These are phyloP conservation scores for Skeletonema marinoi DNA, from an alignment of 108 stramenopile species.

Conservation along the genomic window DNA sequence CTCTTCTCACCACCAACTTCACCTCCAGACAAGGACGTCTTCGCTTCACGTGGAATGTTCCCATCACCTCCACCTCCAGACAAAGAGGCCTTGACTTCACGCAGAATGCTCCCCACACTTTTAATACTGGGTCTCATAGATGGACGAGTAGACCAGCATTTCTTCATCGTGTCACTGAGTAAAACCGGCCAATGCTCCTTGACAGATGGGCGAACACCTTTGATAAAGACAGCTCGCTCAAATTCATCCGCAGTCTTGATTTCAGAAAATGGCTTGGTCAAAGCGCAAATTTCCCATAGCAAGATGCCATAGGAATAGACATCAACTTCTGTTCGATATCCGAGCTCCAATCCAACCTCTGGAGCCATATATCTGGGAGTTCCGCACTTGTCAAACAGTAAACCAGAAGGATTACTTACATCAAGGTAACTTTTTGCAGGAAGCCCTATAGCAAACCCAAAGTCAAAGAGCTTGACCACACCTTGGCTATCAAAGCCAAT, in stretches of 20 bases:
- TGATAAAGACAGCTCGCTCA: slow-evolving; percentile 32
- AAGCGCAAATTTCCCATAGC: slow-evolving; percentile 54
- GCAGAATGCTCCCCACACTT: slow-evolving; percentile 25
- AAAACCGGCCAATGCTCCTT: slow-evolving; percentile 31
- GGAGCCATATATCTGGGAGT: slow-evolving; percentile 47
- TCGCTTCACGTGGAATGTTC: not conserved
- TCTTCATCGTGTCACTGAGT: slow-evolving; percentile 43
- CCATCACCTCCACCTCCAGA: slow-evolving; percentile 27
- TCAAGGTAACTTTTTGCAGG: slow-evolving; percentile 11
- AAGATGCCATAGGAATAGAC: slow-evolving; percentile 66
- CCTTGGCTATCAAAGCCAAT: slow-evolving; percentile 52
- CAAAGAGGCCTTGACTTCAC: not conserved
- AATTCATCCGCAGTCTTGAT: slow-evolving; percentile 45
- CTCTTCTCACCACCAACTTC: not conserved
- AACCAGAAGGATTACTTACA: not conserved
- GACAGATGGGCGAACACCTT: slow-evolving; percentile 42
- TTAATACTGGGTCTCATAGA: slow-evolving; percentile 47
- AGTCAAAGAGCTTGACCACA: slow-evolving; percentile 60
- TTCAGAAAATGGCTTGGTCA: slow-evolving; percentile 51
- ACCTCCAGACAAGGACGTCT: not conserved
- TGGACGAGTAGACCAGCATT: slow-evolving; percentile 46
- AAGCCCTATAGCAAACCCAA: slow-evolving; percentile 57
- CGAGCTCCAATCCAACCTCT: slow-evolving; percentile 23
- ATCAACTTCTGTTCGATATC: slow-evolving; percentile 47
- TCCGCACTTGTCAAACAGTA: slow-evolving; percentile 47